These are phyloP conservation scores for Harringtonia lauricola DNA, from an alignment of 2,329 filamentous ascomycete genomes.

Conservation along the genomic window DNA sequence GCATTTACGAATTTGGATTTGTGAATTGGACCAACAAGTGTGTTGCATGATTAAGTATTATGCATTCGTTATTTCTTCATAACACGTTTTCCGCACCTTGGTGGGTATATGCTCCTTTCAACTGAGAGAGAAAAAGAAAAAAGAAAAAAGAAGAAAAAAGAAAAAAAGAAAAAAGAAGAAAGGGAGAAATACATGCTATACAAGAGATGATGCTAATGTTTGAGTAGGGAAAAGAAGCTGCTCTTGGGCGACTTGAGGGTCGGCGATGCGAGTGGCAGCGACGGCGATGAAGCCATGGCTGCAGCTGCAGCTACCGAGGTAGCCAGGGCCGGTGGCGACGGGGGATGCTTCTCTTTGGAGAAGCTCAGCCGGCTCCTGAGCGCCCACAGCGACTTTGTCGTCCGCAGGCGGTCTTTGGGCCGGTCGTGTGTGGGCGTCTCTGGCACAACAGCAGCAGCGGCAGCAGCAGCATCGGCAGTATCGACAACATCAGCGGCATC, in stretches of 20 bases:
- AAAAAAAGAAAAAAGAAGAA: neutral
- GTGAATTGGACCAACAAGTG: too few species aligned
- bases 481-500: neutral
- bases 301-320: too few species aligned
- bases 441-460: conserved; percentile 10
- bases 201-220: conserved; percentile 18
- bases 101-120: too few species aligned
- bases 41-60: too few species aligned
- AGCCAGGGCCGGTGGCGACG: neutral
- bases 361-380: conserved; percentile 30
- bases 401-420: conserved; percentile 7
- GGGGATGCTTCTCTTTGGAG: conserved; percentile 12
- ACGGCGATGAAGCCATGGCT: neutral
- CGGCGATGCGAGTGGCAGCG: neutral
- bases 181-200: too few species aligned
- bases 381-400: conserved; percentile 35
- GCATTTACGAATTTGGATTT: too few species aligned
- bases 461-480: neutral
- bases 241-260: conserved; percentile 21
- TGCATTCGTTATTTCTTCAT: too few species aligned
- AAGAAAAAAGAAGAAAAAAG: neutral
- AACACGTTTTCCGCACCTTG: too few species aligned
- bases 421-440: conserved; percentile 4
- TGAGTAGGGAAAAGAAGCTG: conserved; percentile 33
- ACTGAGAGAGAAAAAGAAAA: neutral